These are phyloP conservation scores for Nidularia sp. DNA, from an alignment of 768 basidiomycete species.

Conservation along the genomic window DNA sequence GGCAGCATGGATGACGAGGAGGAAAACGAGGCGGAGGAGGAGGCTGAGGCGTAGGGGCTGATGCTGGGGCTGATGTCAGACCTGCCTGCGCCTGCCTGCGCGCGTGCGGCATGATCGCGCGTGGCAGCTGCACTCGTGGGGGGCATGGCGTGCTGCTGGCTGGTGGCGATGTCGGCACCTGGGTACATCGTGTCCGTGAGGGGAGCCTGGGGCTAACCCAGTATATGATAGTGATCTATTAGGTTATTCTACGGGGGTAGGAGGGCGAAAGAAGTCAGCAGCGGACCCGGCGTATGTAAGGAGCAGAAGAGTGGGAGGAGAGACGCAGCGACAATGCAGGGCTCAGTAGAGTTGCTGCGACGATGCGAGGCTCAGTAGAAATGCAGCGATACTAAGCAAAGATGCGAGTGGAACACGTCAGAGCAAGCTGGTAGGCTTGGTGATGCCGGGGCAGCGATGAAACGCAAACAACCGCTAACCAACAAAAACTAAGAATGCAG, in stretches of 20 bases:
- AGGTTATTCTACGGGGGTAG: conserved; percentile 14
- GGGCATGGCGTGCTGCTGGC: conserved; percentile 8
- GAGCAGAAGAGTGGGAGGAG: neutral
- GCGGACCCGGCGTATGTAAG: neutral
- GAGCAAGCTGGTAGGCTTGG: too few species aligned
- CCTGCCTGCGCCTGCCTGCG: conserved; percentile 6
- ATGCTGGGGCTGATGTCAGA: conserved; percentile 25
- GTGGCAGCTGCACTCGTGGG: conserved; percentile 8
- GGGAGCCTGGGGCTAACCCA: conserved; percentile 2
- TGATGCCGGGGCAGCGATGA: too few species aligned
- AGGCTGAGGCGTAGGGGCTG: conserved; percentile 31
- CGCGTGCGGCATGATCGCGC: conserved; percentile 1
- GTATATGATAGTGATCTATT: conserved; percentile 10
- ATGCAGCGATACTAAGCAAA: too few species aligned
- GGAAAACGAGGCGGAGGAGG: conserved; percentile 38
- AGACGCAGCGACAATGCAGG: neutral
- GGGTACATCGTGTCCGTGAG: conserved; percentile 10
- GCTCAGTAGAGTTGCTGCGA: neutral
- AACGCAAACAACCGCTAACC: too few species aligned
- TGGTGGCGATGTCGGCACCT: conserved; percentile 1
- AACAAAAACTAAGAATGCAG: too few species aligned
- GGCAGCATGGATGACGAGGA: conserved; percentile 25
- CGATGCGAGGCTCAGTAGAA: too few species aligned
- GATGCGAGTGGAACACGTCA: too few species aligned
- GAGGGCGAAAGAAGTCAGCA: neutral